These are phyloP conservation scores for Phaffia tasmanica DNA, from an alignment of 768 basidiomycete species.

Conservation along the genomic window DNA sequence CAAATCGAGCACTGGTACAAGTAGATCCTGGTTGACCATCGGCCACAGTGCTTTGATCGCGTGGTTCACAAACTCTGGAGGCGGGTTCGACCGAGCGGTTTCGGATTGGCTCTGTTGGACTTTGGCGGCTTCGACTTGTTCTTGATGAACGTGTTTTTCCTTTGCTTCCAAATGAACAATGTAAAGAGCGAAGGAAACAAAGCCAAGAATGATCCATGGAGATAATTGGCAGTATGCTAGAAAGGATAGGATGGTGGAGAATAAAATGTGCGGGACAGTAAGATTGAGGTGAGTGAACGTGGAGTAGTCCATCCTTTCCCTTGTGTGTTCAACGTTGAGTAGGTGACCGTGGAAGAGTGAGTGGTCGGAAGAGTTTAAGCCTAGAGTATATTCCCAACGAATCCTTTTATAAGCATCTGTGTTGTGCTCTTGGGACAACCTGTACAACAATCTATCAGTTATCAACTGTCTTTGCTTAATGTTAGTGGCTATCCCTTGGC, in stretches of 20 bases:
- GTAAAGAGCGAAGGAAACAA: conserved; percentile 10
- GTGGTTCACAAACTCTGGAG: conserved; percentile 15
- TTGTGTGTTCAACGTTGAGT: too few relatives aligned
- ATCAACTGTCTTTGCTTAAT: too few relatives aligned
- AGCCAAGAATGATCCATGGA: conserved; percentile 18
- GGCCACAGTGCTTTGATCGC: neutral
- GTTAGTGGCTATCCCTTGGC: too few relatives aligned
- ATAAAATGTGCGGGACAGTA: conserved; percentile 6
- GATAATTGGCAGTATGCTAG: conserved; percentile 26
- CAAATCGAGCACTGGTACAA: conserved; percentile 38
- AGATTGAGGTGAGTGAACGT: neutral
- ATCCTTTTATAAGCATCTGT: too few relatives aligned
- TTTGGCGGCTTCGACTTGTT: neutral
- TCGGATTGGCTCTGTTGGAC: neutral
- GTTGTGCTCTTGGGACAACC: too few relatives aligned
- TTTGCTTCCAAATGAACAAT: conserved; percentile 9
- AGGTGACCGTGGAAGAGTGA: too few relatives aligned
- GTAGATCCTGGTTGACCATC: conserved; percentile 32
- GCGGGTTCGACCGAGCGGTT: conserved; percentile 8
- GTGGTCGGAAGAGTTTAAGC: too few relatives aligned
- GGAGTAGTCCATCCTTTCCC: too few relatives aligned
- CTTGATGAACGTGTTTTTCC: neutral
- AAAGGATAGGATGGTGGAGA: conserved; percentile 26
- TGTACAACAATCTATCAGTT: too few relatives aligned
- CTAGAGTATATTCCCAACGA: too few relatives aligned